Evolutionary conservation across 257 asterid genomes (phyloP), one percentile per base, ranked within the genome.

Genomic region (Przewalskia tangutica): DNA sequence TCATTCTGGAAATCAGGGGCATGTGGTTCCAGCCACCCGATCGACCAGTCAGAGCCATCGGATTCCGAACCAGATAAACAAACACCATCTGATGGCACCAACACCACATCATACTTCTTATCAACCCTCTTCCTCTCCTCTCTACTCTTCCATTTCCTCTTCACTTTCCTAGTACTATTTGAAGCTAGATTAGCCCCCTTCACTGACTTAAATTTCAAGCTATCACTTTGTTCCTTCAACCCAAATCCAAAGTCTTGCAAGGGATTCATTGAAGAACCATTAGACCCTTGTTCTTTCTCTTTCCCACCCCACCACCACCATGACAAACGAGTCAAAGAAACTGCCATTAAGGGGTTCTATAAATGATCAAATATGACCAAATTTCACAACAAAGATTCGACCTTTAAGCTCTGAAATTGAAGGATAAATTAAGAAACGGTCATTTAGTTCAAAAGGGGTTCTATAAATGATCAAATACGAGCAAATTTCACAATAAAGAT

Each of bases 11-110:
- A 93, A 89, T 80, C 89, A 53, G 97, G 92, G 83, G 95, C 92
- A 68, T 92, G 98, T 0, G 98, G 97, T 84, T 95, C 98, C 85
- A 91, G 88, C 98, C 98, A 95, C 93, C 98, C 98, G 5, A 95
- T 85, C 5, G 98, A 93, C 98, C 98, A 93, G 83, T 95, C 98
- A 1, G 98, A 93, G 75, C 93, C 98, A 81, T 92, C 97, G 8
- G 98, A 92, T 85, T 93, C 98, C 0, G 98, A 93, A 27, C 94
- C 97, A 7, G 98, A 95, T 71, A 95, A 89, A 81, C 97, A 85
- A 83, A 89, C 95, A 80, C 98, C 98, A 73, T 95, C 98, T 0
- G 98, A 93, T 36, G 98, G 97, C 32, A 95, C 98, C 92, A 95
- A 82, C 48, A 95, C 95, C 55, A 88, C 86, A 88, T 95, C 97